Evolutionary conservation across 2,329 filamentous ascomycete species (phyloP).

Genomic region (Alternaria sp.): DNA sequence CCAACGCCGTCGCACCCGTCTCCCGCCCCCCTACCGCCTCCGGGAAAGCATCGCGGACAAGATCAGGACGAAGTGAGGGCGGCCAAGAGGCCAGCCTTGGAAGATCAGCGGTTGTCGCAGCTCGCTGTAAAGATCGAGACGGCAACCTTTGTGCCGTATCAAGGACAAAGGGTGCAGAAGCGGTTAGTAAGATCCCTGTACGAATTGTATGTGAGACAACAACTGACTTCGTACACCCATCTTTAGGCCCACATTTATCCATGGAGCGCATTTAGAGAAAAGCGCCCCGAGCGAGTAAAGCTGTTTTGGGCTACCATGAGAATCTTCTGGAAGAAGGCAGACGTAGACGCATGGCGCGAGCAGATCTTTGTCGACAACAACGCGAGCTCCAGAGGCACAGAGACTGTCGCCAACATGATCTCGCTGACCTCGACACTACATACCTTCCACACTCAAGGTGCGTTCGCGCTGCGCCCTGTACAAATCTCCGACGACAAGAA

Average conservation of each 20-base stretch:
- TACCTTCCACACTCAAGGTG: slow-evolving; percentile 12
- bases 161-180: slow-evolving; percentile 9
- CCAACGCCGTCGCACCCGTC: neutral
- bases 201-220: too few species aligned
- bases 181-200: too few species aligned
- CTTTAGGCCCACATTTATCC: slow-evolving; percentile 22
- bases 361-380: slow-evolving; percentile 6
- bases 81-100: slow-evolving; percentile 12
- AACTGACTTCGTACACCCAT: too few species aligned
- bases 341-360: slow-evolving; percentile 7
- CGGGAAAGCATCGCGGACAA: slow-evolving; percentile 1
- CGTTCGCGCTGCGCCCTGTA: slow-evolving; percentile 23
- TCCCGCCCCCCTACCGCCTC: neutral
- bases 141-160: slow-evolving; percentile 18
- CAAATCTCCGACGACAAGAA: slow-evolving; percentile 24
- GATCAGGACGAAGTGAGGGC: slow-evolving; percentile 10
- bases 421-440: slow-evolving; percentile 17
- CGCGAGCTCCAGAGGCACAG: neutral
- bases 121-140: slow-evolving; percentile 19
- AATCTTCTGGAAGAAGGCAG: slow-evolving; percentile 1
- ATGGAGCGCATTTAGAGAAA: slow-evolving; percentile 20
- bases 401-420: slow-evolving; percentile 26
- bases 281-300: neutral
- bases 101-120: slow-evolving; percentile 9
- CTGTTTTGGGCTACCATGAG: too few species aligned